Base-by-base conservation (phyloP, 495 filamentous ascomycete species). In the Chaetomium tenue region DNA sequence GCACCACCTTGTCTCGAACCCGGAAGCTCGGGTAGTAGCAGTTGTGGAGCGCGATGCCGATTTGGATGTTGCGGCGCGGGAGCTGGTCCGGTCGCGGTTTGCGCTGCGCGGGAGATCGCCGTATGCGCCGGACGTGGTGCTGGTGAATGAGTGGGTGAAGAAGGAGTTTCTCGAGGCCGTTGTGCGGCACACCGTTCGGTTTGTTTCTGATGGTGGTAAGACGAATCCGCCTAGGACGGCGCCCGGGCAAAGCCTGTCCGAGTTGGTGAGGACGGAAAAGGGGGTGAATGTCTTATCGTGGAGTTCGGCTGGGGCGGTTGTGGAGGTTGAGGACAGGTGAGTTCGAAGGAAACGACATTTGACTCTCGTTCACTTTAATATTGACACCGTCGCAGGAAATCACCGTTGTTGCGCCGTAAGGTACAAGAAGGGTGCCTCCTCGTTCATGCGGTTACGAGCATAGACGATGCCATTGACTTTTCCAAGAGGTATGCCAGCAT, bases 141-240 rank as follows among this genome's bases (percentile, higher is more conserved):
- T 86, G 0, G 83, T 87, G 25, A 81, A 87, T 58, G 83, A 86
- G 66, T 86, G 80, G 63, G 76, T 74, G 6, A 82, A 82, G 75
- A 76, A 81, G 58, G 70, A 72, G 0, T 84, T 86, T 56, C 63
- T 82, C 0, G 75, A 81, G 54, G 76, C 79, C 1, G 56, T 47
- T 2, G 40, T 59, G 16, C 22, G 56, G 46, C 63, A 66, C 22
- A 66, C 46, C 13, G 25, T 61, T 13, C 23, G 58, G 20, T 61
- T 68, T 30, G 59, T 52, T 4, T 28, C 40, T 7, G 46, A 47
- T 22, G 26, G 57, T 37, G 42, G 54, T 1, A 23, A 57, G 26
- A n/a, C 23, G 39, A 8, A 22, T 18, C 2, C 58, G 23, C 44
- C 23, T 20, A 20, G 47, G 50, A 18, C 18, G n/a, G 23, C 30